Evolutionary conservation across 169 alveolate species (phyloP), one percentile per base, ranked within the genome.

Genomic region (Plasmodium fragile): DNA sequence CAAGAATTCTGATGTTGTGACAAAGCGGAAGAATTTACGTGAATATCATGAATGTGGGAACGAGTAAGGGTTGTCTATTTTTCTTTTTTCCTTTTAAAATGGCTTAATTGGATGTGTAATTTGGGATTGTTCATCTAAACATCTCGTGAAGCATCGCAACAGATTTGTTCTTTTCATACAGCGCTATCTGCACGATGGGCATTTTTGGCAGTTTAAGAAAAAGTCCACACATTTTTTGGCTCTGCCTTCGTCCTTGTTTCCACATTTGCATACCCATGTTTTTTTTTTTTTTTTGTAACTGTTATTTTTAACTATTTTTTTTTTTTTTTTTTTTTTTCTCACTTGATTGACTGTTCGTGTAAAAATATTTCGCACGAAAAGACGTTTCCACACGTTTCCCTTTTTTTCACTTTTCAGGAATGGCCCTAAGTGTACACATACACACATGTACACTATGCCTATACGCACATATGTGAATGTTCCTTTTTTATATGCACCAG

Each of bases 121-220:
- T 82, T 49, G 18, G 22, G 25, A 49, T 69, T 41, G 22, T 77
- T 87, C 80, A 34, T 78, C 25, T 77, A 52, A 36, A 11, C 81
- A 41, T 11, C 34, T 89, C 36, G 52, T 55, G 43, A 39, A 79
- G 39, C 45, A 89, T 65, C 22, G 75, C 77, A 82, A 89, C 82
- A 89, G 79, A 89, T 49, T 89, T 89, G 71, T 89, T 89, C 94
- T 89, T 25, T 41, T 25, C 28, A 89, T 89, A 28, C 71, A 77
- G 45, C 30, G 69, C 39, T 72, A 43, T 28, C 41, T 39, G 81
- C 39, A 52, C 70, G 53, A 59, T 55, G 49, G 70, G 75, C 65
- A 89, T 78, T 65, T 59, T 53, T 81, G 41, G 55, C 36, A 78
- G 69, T 69, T 73, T 34, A 77, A 25, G 81, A 36, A 89, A 77